These are phyloP conservation scores for Talaromyces sp. DNA, from an alignment of 2,329 filamentous ascomycete species.

Conservation along the genomic window DNA sequence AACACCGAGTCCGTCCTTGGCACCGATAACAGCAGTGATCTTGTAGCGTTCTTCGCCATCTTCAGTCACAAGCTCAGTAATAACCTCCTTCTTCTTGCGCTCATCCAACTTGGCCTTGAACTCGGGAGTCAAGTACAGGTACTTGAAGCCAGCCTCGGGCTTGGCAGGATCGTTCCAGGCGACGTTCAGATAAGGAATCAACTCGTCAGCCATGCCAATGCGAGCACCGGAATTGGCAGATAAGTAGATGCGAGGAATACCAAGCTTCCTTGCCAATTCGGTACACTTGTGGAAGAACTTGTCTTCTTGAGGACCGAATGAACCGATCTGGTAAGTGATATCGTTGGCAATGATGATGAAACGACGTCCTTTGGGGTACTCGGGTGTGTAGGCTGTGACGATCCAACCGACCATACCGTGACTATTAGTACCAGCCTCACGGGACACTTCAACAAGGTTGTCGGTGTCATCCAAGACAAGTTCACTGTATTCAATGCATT, in stretches of 20 bases:
- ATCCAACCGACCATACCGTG: slow-evolving; percentile 99
- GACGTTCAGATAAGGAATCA: slow-evolving; percentile 95
- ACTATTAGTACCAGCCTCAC: slow-evolving; percentile 90
- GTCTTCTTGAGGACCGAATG: slow-evolving; percentile 93
- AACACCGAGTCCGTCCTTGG: slow-evolving; percentile 93
- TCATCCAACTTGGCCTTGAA: slow-evolving; percentile 84
- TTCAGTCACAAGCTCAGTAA: slow-evolving; percentile 83
- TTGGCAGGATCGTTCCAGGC: slow-evolving; percentile 85
- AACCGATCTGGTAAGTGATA: slow-evolving; percentile 98
- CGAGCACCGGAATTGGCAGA: slow-evolving; percentile 98
- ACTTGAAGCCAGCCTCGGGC: slow-evolving; percentile 90
- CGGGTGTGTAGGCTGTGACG: slow-evolving; percentile 87
- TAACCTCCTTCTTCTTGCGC: slow-evolving; percentile 68
- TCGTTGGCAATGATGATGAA: slow-evolving; percentile 98
- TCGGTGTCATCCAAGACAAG: slow-evolving; percentile 93
- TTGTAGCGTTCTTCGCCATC: slow-evolving; percentile 88
- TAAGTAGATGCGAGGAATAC: slow-evolving; percentile 94
- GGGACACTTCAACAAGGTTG: slow-evolving; percentile 85
- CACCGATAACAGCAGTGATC: slow-evolving; percentile 89
- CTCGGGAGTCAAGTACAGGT: slow-evolving; percentile 87
- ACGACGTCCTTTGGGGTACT: slow-evolving; percentile 86
- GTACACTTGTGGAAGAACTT: slow-evolving; percentile 99
- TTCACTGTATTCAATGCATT: slow-evolving; percentile 92
- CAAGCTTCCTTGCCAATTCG: slow-evolving; percentile 86
- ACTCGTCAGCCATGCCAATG: slow-evolving; percentile 91